Base-by-base conservation (phyloP, 2,329 filamentous ascomycete genomes). In the Ceratocystis papillata region DNA sequence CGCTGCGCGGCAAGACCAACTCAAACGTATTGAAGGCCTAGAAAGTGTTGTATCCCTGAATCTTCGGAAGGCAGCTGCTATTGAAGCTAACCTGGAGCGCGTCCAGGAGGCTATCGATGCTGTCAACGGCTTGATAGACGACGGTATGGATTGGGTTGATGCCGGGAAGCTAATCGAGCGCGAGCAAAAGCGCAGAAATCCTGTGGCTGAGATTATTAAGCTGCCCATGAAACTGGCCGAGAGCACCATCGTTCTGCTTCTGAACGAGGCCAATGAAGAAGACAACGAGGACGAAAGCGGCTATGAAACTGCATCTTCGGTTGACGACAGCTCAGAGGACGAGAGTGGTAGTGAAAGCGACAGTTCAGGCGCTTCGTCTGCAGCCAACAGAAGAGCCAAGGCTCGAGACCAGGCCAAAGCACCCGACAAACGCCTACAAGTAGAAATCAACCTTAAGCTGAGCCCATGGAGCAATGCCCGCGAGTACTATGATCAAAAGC, bases 131-230 rank as follows among this genome's bases (percentile, higher is more conserved):
- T 78, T 97, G n/a, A 84, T 99, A 68, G 84, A 84, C 4, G 90
- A 96, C 72, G 93, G 93, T 10, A 97, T 97, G 91, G 94, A 99
- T 71, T 99, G 94, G 94, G 85, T 90, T 10, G 89, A 96, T 70
- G 92, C 97, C 71, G 90, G 84, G 8, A 88, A 87, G 67, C 77
- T 99, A 69, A 89, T 99, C 64, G 90, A 96, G 73, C 83, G 90
- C 70, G 93, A 97, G 73, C 89, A 95, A 74, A 84, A 80, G 68
- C 81, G 86, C 62, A 81, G 84, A 33, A 99, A 99, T 70, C 84
- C 89, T 0, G 91, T 99, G 6, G 94, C 94, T 1, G 82, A 87
- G 67, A 86, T 91, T 57, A 96, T 99, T 72, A 89, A 88, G 73
- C 77, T 96, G 20, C 93, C 94, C 0, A 76, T 99, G 63, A 96